Percentiles rank a stretch among this genome's conserved stretches.
Evolutionary conservation across 2,329 filamentous ascomycete species (phyloP).

Genomic region (Talaromyces islandicus): DNA sequence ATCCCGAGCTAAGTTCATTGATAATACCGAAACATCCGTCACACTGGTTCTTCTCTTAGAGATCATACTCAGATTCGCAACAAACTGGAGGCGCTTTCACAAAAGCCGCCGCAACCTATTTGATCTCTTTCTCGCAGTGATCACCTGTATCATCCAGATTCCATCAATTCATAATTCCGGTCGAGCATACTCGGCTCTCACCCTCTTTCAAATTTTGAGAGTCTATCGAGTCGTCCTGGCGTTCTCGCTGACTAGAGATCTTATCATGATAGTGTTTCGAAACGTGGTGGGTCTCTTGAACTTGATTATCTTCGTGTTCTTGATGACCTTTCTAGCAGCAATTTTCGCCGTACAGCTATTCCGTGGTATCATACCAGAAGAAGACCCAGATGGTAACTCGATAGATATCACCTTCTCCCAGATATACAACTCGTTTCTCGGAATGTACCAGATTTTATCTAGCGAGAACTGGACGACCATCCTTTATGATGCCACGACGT

Average conservation of each 20-base stretch:
- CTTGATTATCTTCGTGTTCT: conserved; percentile 90
- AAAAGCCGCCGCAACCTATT: conserved; percentile 67
- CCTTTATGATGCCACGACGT: conserved; percentile 72
- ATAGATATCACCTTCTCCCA: conserved; percentile 74
- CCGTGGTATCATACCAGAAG: conserved; percentile 69
- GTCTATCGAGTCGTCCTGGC: conserved; percentile 89
- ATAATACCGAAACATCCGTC: conserved; percentile 65
- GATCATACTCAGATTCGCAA: conserved; percentile 70
- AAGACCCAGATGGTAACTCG: conserved; percentile 56
- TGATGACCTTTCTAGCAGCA: conserved; percentile 88
- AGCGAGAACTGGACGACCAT: conserved; percentile 94
- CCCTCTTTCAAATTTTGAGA: conserved; percentile 86
- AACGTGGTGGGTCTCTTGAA: conserved; percentile 91
- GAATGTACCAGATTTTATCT: conserved; percentile 95
- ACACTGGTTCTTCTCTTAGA: conserved; percentile 75
- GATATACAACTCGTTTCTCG: conserved; percentile 92
- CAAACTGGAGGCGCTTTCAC: conserved; percentile 78
- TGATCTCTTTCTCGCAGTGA: conserved; percentile 72
- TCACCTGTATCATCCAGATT: conserved; percentile 79
- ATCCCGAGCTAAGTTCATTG: conserved; percentile 58
- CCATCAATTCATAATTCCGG: conserved; percentile 70
- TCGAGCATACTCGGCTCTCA: conserved; percentile 76
- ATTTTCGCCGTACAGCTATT: conserved; percentile 94
- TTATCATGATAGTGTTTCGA: conserved; percentile 81
- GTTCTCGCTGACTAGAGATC: conserved; percentile 75